Evolutionary conservation across 2,329 filamentous ascomycete species (phyloP).

Genomic region (Diaporthe capsici): DNA sequence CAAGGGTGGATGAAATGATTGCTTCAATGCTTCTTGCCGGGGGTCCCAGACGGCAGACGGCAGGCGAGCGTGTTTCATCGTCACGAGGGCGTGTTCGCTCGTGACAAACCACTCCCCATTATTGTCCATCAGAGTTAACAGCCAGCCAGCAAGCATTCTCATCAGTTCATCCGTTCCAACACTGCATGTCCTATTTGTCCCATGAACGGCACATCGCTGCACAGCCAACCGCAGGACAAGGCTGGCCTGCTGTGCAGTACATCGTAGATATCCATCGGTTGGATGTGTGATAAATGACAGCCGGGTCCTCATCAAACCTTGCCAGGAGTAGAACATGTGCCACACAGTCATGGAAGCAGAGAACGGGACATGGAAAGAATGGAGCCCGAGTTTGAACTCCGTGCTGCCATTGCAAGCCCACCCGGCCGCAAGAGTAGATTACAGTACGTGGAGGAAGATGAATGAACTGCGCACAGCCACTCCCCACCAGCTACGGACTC

Average conservation of each 20-base stretch:
- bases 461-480: conserved; percentile 31
- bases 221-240: neutral
- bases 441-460: conserved; percentile 3
- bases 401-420: conserved; percentile 3
- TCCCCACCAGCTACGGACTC: conserved; percentile 23
- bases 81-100: conserved; percentile 8
- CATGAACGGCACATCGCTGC: neutral
- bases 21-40: conserved; percentile 13
- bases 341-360: conserved; percentile 14
- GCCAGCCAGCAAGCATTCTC: neutral
- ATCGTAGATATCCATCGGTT: conserved; percentile 3
- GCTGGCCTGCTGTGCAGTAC: neutral
- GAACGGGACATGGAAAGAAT: conserved; percentile 15
- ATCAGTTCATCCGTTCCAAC: conserved; percentile 7
- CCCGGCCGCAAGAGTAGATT: neutral
- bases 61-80: conserved; percentile 28
- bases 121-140: neutral
- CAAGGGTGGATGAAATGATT: conserved; percentile 21
- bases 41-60: neutral
- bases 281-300: conserved; percentile 28
- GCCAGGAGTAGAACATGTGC: neutral
- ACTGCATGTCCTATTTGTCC: neutral
- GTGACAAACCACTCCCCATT: conserved; percentile 5
- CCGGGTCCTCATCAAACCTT: conserved; percentile 34
- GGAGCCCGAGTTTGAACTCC: conserved; percentile 22